Evolutionary conservation across 768 basidiomycete genomes (phyloP), one percentile per base, ranked within the genome.

Genomic region (Pleurotus tuber-regium): DNA sequence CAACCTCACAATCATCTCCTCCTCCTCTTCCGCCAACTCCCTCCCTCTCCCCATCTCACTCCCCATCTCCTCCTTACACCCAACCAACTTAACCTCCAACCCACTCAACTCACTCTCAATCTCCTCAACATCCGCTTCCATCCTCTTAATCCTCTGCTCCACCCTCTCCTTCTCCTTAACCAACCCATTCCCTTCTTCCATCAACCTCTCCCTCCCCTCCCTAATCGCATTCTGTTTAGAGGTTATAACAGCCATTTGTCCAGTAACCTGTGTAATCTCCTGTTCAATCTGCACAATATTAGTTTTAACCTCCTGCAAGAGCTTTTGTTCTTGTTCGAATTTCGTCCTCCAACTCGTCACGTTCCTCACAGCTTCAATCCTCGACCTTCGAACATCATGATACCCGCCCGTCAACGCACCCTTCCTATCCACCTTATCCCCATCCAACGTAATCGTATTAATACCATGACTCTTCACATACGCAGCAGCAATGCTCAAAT

Each of bases 371-470:
- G 82, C 89, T 59, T 98, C 95, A 49, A 98, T 84, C 11, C 97
- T 83, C 7, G 92, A 95, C 40, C 91, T 78, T 9, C 91, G 83
- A 21, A 93, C 76, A 65, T 98, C 97, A 66, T 98, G 90, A 68
- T 90, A 99, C 0, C 97, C 97, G 51, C 97, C 97, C 0, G 95
- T 98, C 42, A 99, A 70, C 1, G 95, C 86, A 55, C 97, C 97
- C 65, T 96, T 98, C 46, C 94, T 82, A 65, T 99, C 97, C 48
- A 96, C 94, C 63, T 92, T 93, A 75, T 99, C 97, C 43, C 97
- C 97, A 58, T 96, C 95, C 31, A 97, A 80, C 1, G 97, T 99
- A 67, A 98, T 98, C 18, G 93, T 94, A 69, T 96, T 98, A 64
- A 98, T 87, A 1, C 86, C 86, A 63, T 98, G 94, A 59, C 86